These are phyloP conservation scores for Flaveria linearis DNA, from an alignment of 129 eudicot genomes.

Conservation along the genomic window DNA sequence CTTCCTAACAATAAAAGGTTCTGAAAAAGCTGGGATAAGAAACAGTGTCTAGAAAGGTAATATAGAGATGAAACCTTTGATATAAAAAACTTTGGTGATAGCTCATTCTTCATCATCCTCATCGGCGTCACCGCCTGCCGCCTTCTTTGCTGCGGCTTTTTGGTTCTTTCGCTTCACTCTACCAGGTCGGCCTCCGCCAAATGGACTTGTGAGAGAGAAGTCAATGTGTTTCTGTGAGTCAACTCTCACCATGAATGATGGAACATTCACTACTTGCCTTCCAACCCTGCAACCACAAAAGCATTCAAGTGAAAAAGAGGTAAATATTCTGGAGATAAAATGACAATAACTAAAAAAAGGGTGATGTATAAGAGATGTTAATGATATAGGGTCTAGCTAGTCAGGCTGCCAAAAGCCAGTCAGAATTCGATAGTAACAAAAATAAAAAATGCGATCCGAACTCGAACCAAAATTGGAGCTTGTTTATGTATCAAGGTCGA, in stretches of 20 bases:
- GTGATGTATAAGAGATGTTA: too few species aligned
- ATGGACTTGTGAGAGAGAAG: constrained; percentile 74
- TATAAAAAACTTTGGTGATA: not conserved
- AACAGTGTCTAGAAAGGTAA: not conserved
- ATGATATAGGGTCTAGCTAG: too few species aligned
- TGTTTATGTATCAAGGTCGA: too few species aligned
- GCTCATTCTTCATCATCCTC: constrained; percentile 72
- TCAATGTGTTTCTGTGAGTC: constrained; percentile 76
- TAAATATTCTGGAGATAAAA: too few species aligned
- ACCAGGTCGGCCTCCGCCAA: constrained; percentile 80
- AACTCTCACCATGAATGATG: constrained; percentile 71
- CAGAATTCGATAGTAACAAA: too few species aligned
- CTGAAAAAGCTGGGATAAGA: not conserved
- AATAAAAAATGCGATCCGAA: too few species aligned
- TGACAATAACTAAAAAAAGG: too few species aligned
- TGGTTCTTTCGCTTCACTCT: constrained; percentile 76
- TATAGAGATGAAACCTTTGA: not conserved
- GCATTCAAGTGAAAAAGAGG: not conserved
- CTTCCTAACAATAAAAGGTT: constrained; percentile 7
- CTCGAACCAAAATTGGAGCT: too few species aligned
- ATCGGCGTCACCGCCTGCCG: constrained; percentile 71
- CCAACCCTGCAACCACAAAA: constrained; percentile 51
- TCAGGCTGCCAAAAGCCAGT: too few species aligned
- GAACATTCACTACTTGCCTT: constrained; percentile 74
- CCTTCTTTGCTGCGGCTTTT: constrained; percentile 82